A percentile compares a stretch with the other conserved stretches of the same genome.
These are phyloP conservation scores for Xylaria flabelliformis DNA, from an alignment of 495 filamentous ascomycete species.

Conservation along the genomic window DNA sequence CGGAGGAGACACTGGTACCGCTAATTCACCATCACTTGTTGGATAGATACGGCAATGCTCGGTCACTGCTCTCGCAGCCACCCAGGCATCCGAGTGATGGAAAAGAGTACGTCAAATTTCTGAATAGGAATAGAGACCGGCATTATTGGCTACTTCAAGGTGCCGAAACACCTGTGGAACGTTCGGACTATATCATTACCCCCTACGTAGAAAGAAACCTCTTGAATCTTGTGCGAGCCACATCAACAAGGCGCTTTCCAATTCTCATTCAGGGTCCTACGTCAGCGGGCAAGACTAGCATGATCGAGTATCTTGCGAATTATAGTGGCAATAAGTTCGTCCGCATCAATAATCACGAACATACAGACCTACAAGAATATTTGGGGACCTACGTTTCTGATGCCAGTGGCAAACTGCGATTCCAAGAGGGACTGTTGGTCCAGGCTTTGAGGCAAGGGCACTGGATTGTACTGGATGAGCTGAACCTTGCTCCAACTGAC, in stretches of 20 bases:
- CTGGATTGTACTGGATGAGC: slow-evolving; percentile 97
- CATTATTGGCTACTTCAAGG: slow-evolving; percentile 93
- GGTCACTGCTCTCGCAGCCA: slow-evolving; percentile 72
- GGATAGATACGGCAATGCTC: slow-evolving; percentile 66
- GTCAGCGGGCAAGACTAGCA: slow-evolving; percentile 96
- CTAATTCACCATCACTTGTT: slow-evolving; percentile 84
- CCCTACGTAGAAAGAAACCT: slow-evolving; percentile 94
- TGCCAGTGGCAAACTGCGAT: slow-evolving; percentile 79
- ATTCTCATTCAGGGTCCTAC: slow-evolving; percentile 97
- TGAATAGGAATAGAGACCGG: slow-evolving; percentile 62
- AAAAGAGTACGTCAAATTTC: slow-evolving; percentile 79
- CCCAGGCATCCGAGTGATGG: slow-evolving; percentile 78
- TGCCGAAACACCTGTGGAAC: slow-evolving; percentile 65
- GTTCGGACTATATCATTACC: slow-evolving; percentile 93
- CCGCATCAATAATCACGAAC: slow-evolving; percentile 98
- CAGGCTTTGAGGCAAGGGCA: slow-evolving; percentile 90
- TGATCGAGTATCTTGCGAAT: slow-evolving; percentile 97
- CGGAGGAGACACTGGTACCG: slow-evolving; percentile 76
- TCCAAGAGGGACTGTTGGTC: slow-evolving; percentile 94
- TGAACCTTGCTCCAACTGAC: slow-evolving; percentile 95
- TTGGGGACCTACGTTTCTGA: slow-evolving; percentile 92
- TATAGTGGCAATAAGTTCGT: slow-evolving; percentile 96
- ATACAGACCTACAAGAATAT: slow-evolving; percentile 98
- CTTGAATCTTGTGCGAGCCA: slow-evolving; percentile 89
- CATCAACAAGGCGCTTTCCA: slow-evolving; percentile 88